Percentiles rank a stretch among this genome's conserved stretches.
Evolutionary conservation across 371 early-diverging fungal genomes (phyloP).

Genomic region (Mucor lusitanicus): DNA sequence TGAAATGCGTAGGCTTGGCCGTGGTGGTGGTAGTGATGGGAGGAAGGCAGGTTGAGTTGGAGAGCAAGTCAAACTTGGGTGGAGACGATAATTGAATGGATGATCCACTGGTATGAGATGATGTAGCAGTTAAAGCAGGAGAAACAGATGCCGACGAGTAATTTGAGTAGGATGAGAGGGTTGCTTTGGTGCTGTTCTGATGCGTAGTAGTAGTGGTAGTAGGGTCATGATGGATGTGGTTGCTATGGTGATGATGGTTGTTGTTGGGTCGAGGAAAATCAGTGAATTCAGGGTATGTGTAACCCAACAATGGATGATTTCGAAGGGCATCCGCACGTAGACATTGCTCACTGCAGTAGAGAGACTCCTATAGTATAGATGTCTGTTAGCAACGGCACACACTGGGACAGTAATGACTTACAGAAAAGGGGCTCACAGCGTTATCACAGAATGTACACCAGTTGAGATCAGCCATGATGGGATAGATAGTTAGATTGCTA

Average conservation of each 20-base stretch:
- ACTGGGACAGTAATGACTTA: constrained; percentile 11
- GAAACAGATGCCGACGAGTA: constrained; percentile 18
- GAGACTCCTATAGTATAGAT: constrained; percentile 27
- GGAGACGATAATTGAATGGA: constrained; percentile 11
- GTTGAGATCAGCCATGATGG: constrained; percentile 32
- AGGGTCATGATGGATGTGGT: background rate
- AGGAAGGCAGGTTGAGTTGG: background rate
- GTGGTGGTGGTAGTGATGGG: background rate
- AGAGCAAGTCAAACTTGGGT: constrained; percentile 20
- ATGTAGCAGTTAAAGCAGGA: constrained; percentile 24
- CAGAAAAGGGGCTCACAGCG: constrained; percentile 41
- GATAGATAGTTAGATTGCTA: background rate
- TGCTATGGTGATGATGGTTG: background rate
- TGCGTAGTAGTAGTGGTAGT: no score
- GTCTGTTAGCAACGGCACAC: background rate
- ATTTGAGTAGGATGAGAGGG: constrained; percentile 4
- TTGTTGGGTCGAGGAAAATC: constrained; percentile 34
- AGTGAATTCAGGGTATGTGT: constrained; percentile 34
- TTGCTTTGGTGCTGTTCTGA: background rate
- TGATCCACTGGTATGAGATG: constrained; percentile 7
- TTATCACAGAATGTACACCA: constrained; percentile 49
- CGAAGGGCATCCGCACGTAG: constrained; percentile 36
- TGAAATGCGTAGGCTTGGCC: background rate
- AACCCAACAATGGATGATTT: constrained; percentile 40
- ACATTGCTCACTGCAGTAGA: constrained; percentile 43